These are phyloP conservation scores for Colletotrichum karsti DNA, from an alignment of 2,329 filamentous ascomycete species.

Conservation along the genomic window DNA sequence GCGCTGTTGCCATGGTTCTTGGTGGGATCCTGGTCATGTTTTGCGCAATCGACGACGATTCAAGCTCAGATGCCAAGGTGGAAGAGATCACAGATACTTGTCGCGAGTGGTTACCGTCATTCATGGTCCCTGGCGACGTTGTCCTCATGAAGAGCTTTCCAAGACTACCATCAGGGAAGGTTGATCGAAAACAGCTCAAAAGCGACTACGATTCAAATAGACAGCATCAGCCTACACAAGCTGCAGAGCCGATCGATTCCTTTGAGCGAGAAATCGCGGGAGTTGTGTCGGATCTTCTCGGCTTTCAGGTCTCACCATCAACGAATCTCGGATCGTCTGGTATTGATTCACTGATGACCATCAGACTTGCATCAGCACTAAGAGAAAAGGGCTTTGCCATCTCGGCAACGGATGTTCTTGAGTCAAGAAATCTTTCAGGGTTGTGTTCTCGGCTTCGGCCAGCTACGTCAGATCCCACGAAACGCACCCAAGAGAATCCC, in stretches of 20 bases:
- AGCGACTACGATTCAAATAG: conserved; percentile 28
- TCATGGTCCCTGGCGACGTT: conserved; percentile 84
- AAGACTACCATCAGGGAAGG: conserved; percentile 83
- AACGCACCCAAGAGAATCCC: no score
- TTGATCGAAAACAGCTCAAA: conserved; percentile 73
- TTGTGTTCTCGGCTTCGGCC: not conserved
- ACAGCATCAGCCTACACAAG: not conserved
- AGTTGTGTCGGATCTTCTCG: conserved; percentile 51
- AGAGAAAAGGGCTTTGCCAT: conserved; percentile 63
- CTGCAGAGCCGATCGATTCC: not conserved
- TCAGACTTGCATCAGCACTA: conserved; percentile 68
- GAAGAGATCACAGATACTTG: conserved; percentile 66
- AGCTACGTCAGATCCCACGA: conserved; percentile 1
- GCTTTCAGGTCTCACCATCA: conserved; percentile 40
- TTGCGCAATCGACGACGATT: conserved; percentile 62
- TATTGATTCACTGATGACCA: conserved; percentile 67
- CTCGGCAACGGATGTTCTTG: conserved; percentile 69
- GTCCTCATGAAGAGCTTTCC: conserved; percentile 72
- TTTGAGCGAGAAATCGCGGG: conserved; percentile 43
- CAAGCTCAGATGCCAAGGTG: conserved; percentile 14
- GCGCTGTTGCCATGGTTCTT: conserved; percentile 73
- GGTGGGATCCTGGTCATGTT: conserved; percentile 78
- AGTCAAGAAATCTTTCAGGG: conserved; percentile 49
- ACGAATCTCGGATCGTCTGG: conserved; percentile 62
- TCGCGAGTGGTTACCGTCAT: conserved; percentile 78